phyloP scores from a whole-genome alignment of 441 rosid species.

The Aquilaria agallochum region DNA sequence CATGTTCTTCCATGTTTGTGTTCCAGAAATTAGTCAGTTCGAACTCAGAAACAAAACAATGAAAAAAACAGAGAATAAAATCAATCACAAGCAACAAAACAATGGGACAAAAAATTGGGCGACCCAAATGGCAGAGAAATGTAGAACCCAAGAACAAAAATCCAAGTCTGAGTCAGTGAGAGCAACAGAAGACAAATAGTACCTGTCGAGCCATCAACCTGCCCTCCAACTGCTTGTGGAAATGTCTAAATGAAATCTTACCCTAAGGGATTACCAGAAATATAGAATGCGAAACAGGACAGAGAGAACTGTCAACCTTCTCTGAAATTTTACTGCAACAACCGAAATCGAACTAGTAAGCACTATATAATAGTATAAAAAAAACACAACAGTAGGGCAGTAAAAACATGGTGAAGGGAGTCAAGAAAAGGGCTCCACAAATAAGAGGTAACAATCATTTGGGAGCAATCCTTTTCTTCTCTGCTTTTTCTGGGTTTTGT shows the following conservation, averaged over 20 bases:
- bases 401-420: background rate
- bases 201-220: conserved; percentile 43
- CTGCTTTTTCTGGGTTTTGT: conserved; percentile 21
- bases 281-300: too few relatives aligned
- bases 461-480: background rate
- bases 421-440: conserved; percentile 15
- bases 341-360: too few relatives aligned
- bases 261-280: conserved; percentile 4
- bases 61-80: conserved; percentile 17
- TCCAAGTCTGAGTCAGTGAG: conserved; percentile 2
- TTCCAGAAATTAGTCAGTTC: background rate
- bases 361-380: too few relatives aligned
- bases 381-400: too few relatives aligned
- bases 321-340: too few relatives aligned
- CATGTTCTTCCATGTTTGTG: background rate
- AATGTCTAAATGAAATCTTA: background rate
- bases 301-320: too few relatives aligned
- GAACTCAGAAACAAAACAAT: conserved; percentile 1
- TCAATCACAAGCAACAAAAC: too few relatives aligned
- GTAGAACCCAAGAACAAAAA: conserved; percentile 26
- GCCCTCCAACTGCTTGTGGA: background rate
- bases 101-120: too few relatives aligned
- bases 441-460: conserved; percentile 16
- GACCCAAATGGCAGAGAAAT: background rate
- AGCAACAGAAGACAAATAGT: conserved; percentile 18